Conservation (phyloP, 2,329 filamentous ascomycete species). For the Botrytis pseudocinerea region DNA sequence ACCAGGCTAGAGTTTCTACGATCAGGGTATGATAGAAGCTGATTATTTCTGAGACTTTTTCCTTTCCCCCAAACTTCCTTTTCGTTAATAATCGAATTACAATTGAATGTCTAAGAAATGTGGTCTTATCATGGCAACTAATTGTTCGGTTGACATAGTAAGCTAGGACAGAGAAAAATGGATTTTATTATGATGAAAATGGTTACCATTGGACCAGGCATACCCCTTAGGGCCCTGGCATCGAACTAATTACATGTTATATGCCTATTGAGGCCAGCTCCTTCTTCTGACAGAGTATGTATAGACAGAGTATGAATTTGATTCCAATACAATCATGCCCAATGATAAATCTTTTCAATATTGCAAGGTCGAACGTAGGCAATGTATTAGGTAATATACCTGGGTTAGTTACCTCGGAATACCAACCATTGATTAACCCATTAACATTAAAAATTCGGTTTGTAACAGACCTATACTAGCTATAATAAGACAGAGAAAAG, state of each 20-base stretch:
- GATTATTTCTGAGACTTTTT: not conserved
- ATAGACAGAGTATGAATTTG: not conserved
- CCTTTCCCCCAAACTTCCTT: not conserved
- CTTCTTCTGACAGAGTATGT: no score
- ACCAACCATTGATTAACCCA: not conserved
- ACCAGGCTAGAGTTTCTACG: not conserved
- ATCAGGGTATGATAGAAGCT: not conserved
- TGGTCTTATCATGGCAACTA: no score
- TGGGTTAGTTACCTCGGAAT: not conserved
- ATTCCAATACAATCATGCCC: not conserved
- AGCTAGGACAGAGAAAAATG: not conserved
- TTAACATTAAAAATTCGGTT: fast-evolving
- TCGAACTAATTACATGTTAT: no score
- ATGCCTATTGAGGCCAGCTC: no score
- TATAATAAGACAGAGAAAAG: no score
- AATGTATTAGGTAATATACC: not conserved
- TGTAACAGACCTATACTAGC: not conserved
- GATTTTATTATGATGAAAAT: no score
- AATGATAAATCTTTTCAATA: no score
- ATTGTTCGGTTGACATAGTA: no score
- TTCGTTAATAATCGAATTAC: not conserved
- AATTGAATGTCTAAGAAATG: not conserved
- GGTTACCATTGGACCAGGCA: no score
- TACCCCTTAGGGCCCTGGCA: no score
- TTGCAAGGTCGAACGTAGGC: not conserved